Conservation (phyloP, 1,284 basidiomycete species). For the Amylostereum areolatum region DNA sequence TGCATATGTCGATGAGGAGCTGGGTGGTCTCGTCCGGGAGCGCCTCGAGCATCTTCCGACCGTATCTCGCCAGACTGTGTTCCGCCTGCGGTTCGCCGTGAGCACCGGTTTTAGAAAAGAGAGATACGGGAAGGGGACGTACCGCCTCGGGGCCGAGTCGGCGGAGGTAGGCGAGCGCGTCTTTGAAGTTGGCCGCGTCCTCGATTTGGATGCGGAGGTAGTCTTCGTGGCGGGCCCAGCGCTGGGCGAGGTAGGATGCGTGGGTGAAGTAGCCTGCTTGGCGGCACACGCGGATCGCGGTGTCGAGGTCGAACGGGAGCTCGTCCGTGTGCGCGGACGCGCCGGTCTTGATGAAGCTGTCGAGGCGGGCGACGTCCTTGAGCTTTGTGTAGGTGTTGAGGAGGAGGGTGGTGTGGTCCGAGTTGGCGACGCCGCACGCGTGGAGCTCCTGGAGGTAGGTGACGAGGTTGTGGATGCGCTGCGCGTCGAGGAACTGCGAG, state of each 20-base stretch:
- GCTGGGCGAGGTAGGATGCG: constrained; percentile 89
- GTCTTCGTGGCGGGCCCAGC: constrained; percentile 88
- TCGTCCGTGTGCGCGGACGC: constrained; percentile 51
- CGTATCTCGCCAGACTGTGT: constrained; percentile 79
- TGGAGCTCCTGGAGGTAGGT: constrained; percentile 96
- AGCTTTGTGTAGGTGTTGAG: constrained; percentile 97
- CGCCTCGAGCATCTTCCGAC: constrained; percentile 75
- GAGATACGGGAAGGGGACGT: no score
- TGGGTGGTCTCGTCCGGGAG: constrained; percentile 87
- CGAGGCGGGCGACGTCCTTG: constrained; percentile 83
- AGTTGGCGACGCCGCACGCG: constrained; percentile 82
- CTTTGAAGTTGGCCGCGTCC: constrained; percentile 78
- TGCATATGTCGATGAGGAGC: constrained; percentile 89
- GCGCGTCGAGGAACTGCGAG: constrained; percentile 90
- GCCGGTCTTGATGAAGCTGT: constrained; percentile 89
- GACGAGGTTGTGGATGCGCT: constrained; percentile 91
- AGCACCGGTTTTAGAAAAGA: background rate
- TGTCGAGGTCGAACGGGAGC: constrained; percentile 94
- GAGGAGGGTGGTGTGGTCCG: constrained; percentile 94
- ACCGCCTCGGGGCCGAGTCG: constrained; percentile 74
- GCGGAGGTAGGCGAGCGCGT: constrained; percentile 80
- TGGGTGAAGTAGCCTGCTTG: constrained; percentile 97
- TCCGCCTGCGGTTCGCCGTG: constrained; percentile 49
- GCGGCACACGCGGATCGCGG: constrained; percentile 92
- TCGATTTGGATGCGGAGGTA: constrained; percentile 94